Evolutionary conservation across 208 protist species (phyloP).

Genomic region (Acanthamoeba royreba): DNA sequence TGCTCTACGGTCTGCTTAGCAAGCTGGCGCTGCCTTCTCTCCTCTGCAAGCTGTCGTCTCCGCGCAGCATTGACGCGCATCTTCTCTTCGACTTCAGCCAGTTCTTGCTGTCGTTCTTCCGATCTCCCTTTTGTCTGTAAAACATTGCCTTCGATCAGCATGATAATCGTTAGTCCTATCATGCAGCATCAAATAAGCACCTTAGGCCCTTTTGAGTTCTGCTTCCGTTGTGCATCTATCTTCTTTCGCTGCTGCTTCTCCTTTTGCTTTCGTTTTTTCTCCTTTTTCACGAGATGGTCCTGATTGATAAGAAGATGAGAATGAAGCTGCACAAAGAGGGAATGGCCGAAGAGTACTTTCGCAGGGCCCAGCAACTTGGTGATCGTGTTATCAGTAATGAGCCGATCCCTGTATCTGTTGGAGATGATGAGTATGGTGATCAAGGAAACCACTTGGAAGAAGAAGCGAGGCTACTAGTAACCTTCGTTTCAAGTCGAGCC

Average conservation of each 20-base stretch:
- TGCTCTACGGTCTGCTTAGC: not conserved
- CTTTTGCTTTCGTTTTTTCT: not conserved
- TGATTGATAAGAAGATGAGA: no score
- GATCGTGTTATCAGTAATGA: constrained; percentile 30
- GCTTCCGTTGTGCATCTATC: not conserved
- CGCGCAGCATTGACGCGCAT: not conserved
- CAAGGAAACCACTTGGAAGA: no score
- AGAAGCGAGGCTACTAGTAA: not conserved
- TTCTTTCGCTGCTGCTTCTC: not conserved
- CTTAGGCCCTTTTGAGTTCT: not conserved
- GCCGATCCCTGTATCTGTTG: not conserved
- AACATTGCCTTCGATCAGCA: no score
- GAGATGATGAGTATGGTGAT: no score
- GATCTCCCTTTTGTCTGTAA: not conserved
- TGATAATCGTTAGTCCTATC: no score
- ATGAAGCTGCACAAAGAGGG: no score
- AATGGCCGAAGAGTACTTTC: not conserved
- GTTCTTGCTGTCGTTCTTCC: not conserved
- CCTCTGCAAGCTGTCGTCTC: not conserved
- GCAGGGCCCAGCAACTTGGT: not conserved
- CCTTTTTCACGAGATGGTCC: not conserved
- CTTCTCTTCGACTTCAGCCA: not conserved
- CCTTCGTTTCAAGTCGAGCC: not conserved
- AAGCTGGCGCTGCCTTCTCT: not conserved
- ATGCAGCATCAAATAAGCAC: no score